Evolutionary conservation across 23 red algal species (phyloP).

Genomic region (Gracilaria domingensis): DNA sequence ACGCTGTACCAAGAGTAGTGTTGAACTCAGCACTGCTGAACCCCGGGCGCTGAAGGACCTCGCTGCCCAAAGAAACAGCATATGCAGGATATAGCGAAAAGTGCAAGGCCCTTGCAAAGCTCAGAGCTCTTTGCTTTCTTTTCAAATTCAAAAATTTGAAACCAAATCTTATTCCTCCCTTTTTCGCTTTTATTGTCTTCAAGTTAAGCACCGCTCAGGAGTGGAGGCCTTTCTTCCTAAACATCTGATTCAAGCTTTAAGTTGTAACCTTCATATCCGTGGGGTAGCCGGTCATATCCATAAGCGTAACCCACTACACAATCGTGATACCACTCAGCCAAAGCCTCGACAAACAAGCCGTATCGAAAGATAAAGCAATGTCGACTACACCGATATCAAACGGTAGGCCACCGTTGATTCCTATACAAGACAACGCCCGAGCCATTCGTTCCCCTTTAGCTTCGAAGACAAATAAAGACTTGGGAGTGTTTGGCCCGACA

Average conservation of each 20-base stretch:
- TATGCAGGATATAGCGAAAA: no score
- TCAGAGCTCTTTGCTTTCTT: no score
- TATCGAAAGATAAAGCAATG: neutral
- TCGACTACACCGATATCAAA: slow-evolving; percentile 10
- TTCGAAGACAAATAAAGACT: neutral
- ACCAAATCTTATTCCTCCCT: neutral
- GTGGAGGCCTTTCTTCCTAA: no score
- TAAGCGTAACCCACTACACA: no score
- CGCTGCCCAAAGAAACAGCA: no score
- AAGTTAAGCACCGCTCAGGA: no score
- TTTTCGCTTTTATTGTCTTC: no score
- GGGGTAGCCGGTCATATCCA: neutral
- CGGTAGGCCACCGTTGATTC: slow-evolving; percentile 18
- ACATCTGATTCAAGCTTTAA: no score
- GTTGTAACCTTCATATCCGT: neutral
- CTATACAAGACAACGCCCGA: neutral
- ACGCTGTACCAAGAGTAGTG: no score
- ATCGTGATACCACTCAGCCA: neutral
- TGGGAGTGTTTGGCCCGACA: neutral
- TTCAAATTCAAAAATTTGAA: slow-evolving; percentile 34
- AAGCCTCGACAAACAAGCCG: neutral
- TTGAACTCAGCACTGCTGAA: no score
- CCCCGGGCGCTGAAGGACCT: no score
- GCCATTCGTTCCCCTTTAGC: neutral
- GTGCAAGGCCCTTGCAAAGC: no score